Evolutionary conservation across 345 rosid genomes (phyloP).

Genomic region (Euphorbia lathyris): DNA sequence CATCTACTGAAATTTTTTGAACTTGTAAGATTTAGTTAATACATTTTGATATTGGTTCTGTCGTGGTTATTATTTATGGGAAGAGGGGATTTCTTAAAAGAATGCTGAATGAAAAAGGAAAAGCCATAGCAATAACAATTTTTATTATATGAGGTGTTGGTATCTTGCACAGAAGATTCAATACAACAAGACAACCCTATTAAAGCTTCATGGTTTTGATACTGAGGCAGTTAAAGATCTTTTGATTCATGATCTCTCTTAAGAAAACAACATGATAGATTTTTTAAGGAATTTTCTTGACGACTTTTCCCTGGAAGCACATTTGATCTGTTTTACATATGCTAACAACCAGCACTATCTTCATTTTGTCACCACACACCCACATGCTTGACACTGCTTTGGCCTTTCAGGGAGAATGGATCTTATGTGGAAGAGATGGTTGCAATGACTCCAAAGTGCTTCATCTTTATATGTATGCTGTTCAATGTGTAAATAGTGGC

Average conservation of each 20-base stretch:
- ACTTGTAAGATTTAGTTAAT: background rate
- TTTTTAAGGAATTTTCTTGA: too few species aligned
- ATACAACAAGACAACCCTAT: too few species aligned
- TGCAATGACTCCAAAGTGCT: slow-evolving; percentile 44
- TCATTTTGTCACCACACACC: background rate
- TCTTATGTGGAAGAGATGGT: slow-evolving; percentile 65
- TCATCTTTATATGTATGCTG: slow-evolving; percentile 74
- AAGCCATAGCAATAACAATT: background rate
- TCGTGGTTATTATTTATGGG: background rate
- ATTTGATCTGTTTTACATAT: background rate
- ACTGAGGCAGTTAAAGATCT: background rate
- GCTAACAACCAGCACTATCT: background rate
- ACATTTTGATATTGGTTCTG: background rate
- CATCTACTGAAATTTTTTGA: background rate
- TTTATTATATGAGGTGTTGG: background rate
- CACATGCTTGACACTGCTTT: slow-evolving; percentile 14
- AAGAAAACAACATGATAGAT: background rate
- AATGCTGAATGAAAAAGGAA: background rate
- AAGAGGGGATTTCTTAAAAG: background rate
- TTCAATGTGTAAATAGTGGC: slow-evolving; percentile 60
- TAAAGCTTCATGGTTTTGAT: slow-evolving; percentile 1
- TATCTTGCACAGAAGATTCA: too few species aligned
- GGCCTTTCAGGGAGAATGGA: slow-evolving; percentile 91
- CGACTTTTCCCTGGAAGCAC: background rate
- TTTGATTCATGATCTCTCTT: background rate